Evolutionary conservation across 768 basidiomycete species (phyloP).

Genomic region (Tricholoma sp.): DNA sequence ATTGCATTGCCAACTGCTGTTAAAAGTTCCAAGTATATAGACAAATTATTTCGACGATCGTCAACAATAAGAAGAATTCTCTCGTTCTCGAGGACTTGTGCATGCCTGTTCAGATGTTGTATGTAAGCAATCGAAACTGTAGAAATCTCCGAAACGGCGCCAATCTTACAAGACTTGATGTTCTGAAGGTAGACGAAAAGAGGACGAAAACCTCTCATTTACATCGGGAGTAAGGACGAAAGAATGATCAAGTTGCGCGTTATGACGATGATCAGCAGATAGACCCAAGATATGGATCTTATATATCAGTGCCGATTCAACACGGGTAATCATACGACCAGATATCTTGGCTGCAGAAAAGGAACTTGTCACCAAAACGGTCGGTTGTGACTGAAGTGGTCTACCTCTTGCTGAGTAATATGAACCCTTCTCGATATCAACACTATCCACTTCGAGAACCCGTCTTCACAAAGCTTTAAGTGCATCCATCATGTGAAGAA

Average conservation of each 20-base stretch:
- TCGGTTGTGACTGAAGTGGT: not conserved
- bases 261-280: slow-evolving; percentile 30
- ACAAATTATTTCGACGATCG: slow-evolving; percentile 27
- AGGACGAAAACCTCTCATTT: slow-evolving; percentile 16
- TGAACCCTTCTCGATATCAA: not conserved
- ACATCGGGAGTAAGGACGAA: slow-evolving; percentile 29
- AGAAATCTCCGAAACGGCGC: not conserved
- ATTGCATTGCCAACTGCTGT: slow-evolving; percentile 28
- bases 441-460: not conserved
- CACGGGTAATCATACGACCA: slow-evolving; percentile 6
- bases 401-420: not conserved
- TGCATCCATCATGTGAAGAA: not conserved
- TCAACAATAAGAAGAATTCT: slow-evolving; percentile 38
- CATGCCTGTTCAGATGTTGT: slow-evolving; percentile 13
- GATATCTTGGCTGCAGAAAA: slow-evolving; percentile 6
- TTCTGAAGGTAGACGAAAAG: slow-evolving; percentile 20
- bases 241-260: slow-evolving; percentile 25
- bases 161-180: slow-evolving; percentile 28
- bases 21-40: slow-evolving; percentile 34
- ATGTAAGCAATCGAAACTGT: not conserved
- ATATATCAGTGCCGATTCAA: slow-evolving; percentile 23
- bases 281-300: slow-evolving; percentile 27
- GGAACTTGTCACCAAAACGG: not conserved
- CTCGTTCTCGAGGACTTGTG: slow-evolving; percentile 36
- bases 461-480: not conserved